Percentiles rank a stretch among this genome's conserved stretches.
phyloP scores from a whole-genome alignment of 73 alveolate species.

The Paramecium pentaurelia region DNA sequence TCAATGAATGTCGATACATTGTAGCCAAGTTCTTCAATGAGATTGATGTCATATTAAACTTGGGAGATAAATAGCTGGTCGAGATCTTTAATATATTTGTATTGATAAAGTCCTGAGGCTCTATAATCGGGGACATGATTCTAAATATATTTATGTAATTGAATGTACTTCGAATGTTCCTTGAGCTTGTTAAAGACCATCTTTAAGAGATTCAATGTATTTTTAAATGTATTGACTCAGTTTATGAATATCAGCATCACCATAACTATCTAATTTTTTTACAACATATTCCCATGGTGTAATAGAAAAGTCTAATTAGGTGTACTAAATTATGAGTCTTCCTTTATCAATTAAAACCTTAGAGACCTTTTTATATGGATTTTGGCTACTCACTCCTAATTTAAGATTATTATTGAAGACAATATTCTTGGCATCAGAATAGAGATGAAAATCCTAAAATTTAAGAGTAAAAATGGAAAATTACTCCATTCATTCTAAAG shows the following conservation, averaged over 20 bases:
- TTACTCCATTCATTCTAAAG: constrained; percentile 36
- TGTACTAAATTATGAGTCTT: neutral
- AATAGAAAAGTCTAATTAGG: neutral
- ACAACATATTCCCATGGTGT: constrained; percentile 37
- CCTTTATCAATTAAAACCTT: neutral
- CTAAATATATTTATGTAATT: neutral
- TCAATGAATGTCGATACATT: neutral
- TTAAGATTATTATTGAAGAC: neutral
- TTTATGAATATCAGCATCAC: neutral
- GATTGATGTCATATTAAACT: neutral
- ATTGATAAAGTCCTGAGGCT: neutral
- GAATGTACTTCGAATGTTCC: neutral
- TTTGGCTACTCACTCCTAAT: neutral
- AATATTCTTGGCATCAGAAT: neutral
- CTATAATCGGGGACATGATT: neutral
- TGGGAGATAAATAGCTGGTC: neutral
- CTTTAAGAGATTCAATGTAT: neutral
- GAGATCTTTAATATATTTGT: neutral
- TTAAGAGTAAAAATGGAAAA: neutral
- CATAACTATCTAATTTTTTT: neutral
- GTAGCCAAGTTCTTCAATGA: constrained; percentile 11
- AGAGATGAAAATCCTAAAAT: constrained; percentile 4
- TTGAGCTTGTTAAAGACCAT: neutral
- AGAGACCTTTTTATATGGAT: neutral
- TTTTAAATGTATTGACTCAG: neutral